Percentiles rank a stretch among this genome's conserved stretches.
phyloP scores from a whole-genome alignment of 2,329 filamentous ascomycete genomes.

The Cladosporium sp. region DNA sequence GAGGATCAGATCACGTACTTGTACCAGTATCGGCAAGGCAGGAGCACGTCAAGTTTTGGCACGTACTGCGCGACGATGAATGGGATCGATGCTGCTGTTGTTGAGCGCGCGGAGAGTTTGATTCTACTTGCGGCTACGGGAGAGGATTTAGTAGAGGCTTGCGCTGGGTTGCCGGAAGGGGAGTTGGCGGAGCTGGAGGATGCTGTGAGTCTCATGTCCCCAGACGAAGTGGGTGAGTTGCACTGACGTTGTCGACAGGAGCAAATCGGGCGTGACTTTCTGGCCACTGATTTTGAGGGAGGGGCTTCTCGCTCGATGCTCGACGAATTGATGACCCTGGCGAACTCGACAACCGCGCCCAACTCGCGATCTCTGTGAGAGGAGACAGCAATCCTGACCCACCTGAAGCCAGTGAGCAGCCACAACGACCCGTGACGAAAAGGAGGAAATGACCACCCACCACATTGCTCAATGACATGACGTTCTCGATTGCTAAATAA shows the following conservation, averaged over 20 bases:
- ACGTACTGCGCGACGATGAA: constrained; percentile 81
- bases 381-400: no score
- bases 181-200: constrained; percentile 65
- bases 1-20: constrained; percentile 52
- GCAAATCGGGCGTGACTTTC: constrained; percentile 40
- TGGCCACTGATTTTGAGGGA: constrained; percentile 34
- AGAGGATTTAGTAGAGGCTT: constrained; percentile 71
- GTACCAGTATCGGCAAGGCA: constrained; percentile 48
- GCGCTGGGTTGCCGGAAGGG: constrained; percentile 59
- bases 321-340: constrained; percentile 33
- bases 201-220: constrained; percentile 52
- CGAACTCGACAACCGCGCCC: constrained; percentile 11
- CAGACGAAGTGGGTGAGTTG: neutral
- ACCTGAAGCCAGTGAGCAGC: no score
- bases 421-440: no score
- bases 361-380: no score
- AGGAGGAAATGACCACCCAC: no score
- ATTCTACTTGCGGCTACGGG: constrained; percentile 64
- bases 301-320: constrained; percentile 33
- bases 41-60: constrained; percentile 78
- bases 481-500: no score
- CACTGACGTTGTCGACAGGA: constrained; percentile 30
- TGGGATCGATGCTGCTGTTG: constrained; percentile 67
- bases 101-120: constrained; percentile 72
- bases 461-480: no score